Percentiles rank a stretch among this genome's conserved stretches.
Evolutionary conservation across 352 stramenopile genomes (phyloP).

Genomic region (Aphanomyces stellatus): DNA sequence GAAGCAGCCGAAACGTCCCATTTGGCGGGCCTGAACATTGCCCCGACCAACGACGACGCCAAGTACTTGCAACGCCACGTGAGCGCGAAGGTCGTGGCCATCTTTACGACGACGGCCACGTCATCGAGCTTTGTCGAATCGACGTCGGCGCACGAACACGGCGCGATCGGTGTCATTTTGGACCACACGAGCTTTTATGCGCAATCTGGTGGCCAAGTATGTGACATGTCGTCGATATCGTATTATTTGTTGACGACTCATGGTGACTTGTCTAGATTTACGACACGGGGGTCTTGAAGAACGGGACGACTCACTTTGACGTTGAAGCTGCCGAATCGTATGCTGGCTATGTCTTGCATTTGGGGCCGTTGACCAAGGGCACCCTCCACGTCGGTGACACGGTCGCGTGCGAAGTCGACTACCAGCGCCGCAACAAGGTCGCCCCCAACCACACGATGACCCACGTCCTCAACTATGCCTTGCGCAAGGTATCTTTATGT

Average conservation of each 20-base stretch:
- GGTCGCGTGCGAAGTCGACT: conserved; percentile 92
- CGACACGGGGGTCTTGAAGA: conserved; percentile 84
- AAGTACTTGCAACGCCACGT: conserved; percentile 94
- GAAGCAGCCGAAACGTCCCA: conserved; percentile 92
- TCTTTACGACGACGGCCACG: conserved; percentile 90
- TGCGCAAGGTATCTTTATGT: too few species aligned
- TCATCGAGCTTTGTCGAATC: conserved; percentile 76
- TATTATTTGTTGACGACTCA: not conserved
- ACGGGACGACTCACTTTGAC: conserved; percentile 36
- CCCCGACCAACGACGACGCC: conserved; percentile 82
- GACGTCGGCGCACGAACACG: conserved; percentile 67
- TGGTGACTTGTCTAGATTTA: conserved; percentile 39
- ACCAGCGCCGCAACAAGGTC: conserved; percentile 86
- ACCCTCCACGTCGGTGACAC: conserved; percentile 78
- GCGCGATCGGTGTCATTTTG: conserved; percentile 92
- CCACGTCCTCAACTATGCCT: conserved; percentile 97
- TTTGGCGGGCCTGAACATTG: conserved; percentile 76
- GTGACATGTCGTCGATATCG: too few species aligned
- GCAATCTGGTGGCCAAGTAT: conserved; percentile 93
- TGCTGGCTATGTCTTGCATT: conserved; percentile 95
- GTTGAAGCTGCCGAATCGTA: conserved; percentile 93
- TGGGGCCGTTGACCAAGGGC: conserved; percentile 63
- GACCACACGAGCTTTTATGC: conserved; percentile 98
- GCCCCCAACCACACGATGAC: conserved; percentile 99
- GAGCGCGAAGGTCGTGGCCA: conserved; percentile 81